A percentile compares a stretch with the other conserved stretches of the same genome.
Evolutionary conservation across 164 flowering plant genomes (phyloP).

Genomic region (Nymphaea thermarum): DNA sequence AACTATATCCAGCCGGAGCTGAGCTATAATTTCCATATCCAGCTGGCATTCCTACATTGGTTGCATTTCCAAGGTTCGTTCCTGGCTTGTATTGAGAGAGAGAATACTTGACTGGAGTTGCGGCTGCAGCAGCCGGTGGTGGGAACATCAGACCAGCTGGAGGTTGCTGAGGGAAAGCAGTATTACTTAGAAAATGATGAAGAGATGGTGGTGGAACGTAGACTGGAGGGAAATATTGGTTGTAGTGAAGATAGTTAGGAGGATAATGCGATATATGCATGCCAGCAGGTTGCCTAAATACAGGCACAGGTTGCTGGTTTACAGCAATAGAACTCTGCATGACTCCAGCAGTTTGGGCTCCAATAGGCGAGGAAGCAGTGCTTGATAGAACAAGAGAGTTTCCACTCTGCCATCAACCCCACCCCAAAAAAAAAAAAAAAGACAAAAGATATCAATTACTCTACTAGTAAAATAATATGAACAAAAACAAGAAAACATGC

Average conservation of each 20-base stretch:
- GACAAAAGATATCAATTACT: neutral
- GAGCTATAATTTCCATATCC: constrained; percentile 61
- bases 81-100: constrained; percentile 63
- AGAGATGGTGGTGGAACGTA: constrained; percentile 69
- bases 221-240: constrained; percentile 60
- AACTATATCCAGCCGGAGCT: constrained; percentile 48
- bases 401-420: constrained; percentile 36
- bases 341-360: constrained; percentile 60
- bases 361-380: constrained; percentile 50
- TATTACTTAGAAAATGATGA: constrained; percentile 61
- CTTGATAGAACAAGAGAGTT: constrained; percentile 47
- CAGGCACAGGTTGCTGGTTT: constrained; percentile 67
- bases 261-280: constrained; percentile 64
- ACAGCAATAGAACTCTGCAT: constrained; percentile 63
- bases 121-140: constrained; percentile 30
- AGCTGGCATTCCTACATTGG: constrained; percentile 45
- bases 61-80: constrained; percentile 43
- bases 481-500: too few relatives aligned
- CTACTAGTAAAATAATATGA: neutral
- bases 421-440: neutral
- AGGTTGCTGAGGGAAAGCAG: constrained; percentile 77
- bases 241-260: constrained; percentile 62
- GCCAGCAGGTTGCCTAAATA: constrained; percentile 70
- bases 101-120: constrained; percentile 51
- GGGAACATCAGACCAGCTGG: constrained; percentile 51